These are phyloP conservation scores for Gossypium rotundifolium DNA, from an alignment of 345 rosid genomes.

Conservation along the genomic window DNA sequence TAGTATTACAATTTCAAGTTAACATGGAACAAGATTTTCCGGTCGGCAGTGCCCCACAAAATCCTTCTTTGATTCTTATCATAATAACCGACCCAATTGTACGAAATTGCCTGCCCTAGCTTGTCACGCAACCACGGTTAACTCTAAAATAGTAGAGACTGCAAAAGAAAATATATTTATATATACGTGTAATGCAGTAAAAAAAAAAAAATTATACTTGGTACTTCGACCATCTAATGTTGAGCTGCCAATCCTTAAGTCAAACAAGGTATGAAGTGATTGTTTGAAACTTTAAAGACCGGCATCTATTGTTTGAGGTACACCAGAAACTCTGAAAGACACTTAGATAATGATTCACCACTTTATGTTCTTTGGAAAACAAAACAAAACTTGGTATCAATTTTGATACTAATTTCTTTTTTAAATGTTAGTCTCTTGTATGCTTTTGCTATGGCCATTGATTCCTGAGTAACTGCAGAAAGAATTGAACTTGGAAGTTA, in stretches of 20 bases:
- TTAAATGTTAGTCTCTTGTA: not conserved
- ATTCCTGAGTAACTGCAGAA: not conserved
- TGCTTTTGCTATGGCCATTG: not conserved
- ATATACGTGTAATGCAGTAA: not conserved
- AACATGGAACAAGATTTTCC: not conserved
- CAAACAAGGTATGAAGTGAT: conserved; percentile 13
- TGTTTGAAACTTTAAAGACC: not conserved
- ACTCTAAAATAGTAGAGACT: not conserved
- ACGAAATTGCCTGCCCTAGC: conserved; percentile 4
- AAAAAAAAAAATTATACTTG: not conserved
- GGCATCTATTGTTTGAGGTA: not conserved
- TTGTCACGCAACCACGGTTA: not conserved
- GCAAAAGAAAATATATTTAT: not conserved
- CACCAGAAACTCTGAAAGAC: not conserved
- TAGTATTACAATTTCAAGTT: not conserved
- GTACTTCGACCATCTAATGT: conserved; percentile 11
- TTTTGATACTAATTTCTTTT: not conserved
- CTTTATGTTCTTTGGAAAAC: not conserved
- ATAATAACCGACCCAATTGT: conserved; percentile 11
- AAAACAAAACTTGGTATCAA: not conserved
- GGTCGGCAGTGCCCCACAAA: conserved; percentile 23
- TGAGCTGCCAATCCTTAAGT: conserved; percentile 5
- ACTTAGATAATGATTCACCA: not conserved
- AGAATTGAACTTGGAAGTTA: not conserved
- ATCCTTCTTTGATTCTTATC: conserved; percentile 18